Percentiles rank a stretch among this genome's conserved stretches.
Evolutionary conservation across 2,329 filamentous ascomycete species (phyloP).

Genomic region (Curvularia lunata): DNA sequence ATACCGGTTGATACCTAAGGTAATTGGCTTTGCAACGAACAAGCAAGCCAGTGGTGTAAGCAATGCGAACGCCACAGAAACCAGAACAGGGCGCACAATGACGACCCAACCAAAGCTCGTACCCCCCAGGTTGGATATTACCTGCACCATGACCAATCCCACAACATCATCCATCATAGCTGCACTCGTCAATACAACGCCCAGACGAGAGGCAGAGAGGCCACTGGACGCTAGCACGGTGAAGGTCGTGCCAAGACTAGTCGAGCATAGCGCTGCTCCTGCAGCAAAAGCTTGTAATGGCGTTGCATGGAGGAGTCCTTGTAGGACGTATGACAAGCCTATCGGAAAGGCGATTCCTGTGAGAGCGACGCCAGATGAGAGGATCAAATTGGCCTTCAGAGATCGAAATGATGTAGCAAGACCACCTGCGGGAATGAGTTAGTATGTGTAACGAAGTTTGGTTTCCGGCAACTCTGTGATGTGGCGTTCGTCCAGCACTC

Average conservation of each 20-base stretch:
- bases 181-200: constrained; percentile 69
- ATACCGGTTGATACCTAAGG: constrained; percentile 42
- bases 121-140: constrained; percentile 70
- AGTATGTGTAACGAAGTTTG: not conserved
- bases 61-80: constrained; percentile 61
- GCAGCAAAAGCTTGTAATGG: constrained; percentile 72
- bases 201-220: constrained; percentile 62
- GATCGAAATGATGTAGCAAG: constrained; percentile 61
- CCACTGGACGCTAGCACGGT: constrained; percentile 67
- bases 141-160: constrained; percentile 76
- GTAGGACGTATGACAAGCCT: constrained; percentile 67
- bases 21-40: constrained; percentile 54
- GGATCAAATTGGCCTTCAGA: constrained; percentile 64
- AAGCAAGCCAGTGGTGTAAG: constrained; percentile 57
- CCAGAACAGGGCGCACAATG: constrained; percentile 59
- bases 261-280: constrained; percentile 75
- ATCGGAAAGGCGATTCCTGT: constrained; percentile 72
- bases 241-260: constrained; percentile 75
- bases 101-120: constrained; percentile 49
- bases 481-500: no score
- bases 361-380: constrained; percentile 67
- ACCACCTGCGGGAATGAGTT: constrained; percentile 56
- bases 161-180: constrained; percentile 85
- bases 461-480: no score
- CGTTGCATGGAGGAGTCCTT: constrained; percentile 57